phyloP scores from a whole-genome alignment of 345 rosid genomes.

The Camelina hispida region DNA sequence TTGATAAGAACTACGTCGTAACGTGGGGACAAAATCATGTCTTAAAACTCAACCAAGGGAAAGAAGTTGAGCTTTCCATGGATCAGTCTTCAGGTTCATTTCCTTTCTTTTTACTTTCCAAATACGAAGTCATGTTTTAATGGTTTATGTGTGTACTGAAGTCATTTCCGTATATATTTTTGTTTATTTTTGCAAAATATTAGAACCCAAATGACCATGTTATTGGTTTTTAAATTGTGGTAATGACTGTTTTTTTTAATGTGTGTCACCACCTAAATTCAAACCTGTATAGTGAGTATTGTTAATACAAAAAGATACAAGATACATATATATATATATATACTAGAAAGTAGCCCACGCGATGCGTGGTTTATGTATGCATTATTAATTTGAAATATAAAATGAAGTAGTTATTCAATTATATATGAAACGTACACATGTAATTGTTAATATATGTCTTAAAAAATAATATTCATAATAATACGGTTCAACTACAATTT shows the following conservation, averaged over 20 bases:
- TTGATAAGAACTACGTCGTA: slow-evolving; percentile 25
- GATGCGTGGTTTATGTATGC: too few species aligned
- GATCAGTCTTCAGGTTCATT: slow-evolving; percentile 33
- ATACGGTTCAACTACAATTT: too few species aligned
- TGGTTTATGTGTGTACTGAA: not conserved
- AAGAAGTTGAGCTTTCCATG: slow-evolving; percentile 27
- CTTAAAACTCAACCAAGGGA: slow-evolving; percentile 10
- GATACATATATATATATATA: too few species aligned
- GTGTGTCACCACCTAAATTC: not conserved
- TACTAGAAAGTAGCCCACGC: too few species aligned
- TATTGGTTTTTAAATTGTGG: not conserved
- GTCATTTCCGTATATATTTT: not conserved
- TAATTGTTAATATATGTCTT: too few species aligned
- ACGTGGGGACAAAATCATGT: slow-evolving; percentile 32
- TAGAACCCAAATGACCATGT: not conserved
- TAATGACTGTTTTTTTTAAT: too few species aligned
- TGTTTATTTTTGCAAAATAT: not conserved
- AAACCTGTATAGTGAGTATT: not conserved
- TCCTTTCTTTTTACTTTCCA: not conserved
- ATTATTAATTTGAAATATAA: too few species aligned
- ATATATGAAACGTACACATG: too few species aligned
- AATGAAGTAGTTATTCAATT: too few species aligned
- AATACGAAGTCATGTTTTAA: not conserved
- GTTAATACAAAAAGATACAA: not conserved
- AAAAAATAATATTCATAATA: too few species aligned